Evolutionary conservation across 192 early-diverging fungal species (phyloP).

Genomic region (Coemansia sp.): DNA sequence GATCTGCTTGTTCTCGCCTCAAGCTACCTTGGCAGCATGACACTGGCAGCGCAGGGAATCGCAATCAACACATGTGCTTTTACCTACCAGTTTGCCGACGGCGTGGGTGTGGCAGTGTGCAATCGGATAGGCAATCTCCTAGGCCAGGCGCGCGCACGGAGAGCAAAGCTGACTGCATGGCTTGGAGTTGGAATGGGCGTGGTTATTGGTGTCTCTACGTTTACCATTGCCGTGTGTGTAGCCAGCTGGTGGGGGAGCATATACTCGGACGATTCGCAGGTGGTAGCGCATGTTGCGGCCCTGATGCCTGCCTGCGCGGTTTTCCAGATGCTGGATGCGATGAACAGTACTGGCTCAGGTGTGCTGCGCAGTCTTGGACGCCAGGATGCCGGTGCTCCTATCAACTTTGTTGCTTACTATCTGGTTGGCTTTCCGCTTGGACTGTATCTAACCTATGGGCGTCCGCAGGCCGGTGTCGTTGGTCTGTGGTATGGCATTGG

Average conservation of each 20-base stretch:
- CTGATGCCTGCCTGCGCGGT: too few relatives aligned
- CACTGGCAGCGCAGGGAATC: conserved; percentile 61
- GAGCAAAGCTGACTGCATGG: conserved; percentile 34
- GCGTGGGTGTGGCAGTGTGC: conserved; percentile 57
- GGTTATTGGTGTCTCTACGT: conserved; percentile 17
- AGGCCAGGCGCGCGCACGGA: conserved; percentile 22
- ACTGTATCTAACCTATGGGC: too few relatives aligned
- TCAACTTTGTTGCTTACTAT: too few relatives aligned
- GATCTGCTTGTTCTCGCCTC: conserved; percentile 52
- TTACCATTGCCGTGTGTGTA: conserved; percentile 57
- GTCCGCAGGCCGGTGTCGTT: too few relatives aligned
- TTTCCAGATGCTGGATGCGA: too few relatives aligned
- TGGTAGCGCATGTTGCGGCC: too few relatives aligned
- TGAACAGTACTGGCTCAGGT: too few relatives aligned
- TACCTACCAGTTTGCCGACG: conserved; percentile 58
- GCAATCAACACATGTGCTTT: conserved; percentile 57
- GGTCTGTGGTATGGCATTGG: conserved; percentile 50
- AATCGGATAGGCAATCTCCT: conserved; percentile 42
- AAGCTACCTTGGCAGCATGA: conserved; percentile 59
- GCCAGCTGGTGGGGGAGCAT: conserved; percentile 24
- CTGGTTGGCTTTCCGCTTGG: too few relatives aligned
- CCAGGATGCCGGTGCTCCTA: too few relatives aligned
- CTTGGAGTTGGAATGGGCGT: conserved; percentile 27
- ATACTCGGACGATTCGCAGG: too few relatives aligned
- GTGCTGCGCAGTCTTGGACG: too few relatives aligned